Base-by-base conservation (phyloP, 2,329 filamentous ascomycete species). In the Botrytis pseudocinerea region DNA sequence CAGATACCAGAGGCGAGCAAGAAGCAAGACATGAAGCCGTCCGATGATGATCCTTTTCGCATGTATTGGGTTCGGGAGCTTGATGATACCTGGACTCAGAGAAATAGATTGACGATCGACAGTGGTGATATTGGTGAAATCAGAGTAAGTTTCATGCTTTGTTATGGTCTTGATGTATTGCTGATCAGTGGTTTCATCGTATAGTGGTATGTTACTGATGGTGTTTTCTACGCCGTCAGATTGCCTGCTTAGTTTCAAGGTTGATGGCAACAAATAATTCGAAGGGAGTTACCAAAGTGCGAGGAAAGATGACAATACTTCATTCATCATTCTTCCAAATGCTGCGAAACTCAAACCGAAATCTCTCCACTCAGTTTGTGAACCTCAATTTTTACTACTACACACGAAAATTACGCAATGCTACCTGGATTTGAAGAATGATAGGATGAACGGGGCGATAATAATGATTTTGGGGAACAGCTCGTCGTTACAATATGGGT, bases 21-120 rank as follows among this genome's bases (percentile, higher is more conserved):
- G 61, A 77, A 78, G 69, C 88, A 91, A 83, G 88, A 90, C 77
- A 89, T 90, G 79, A 88, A 89, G 81, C 89, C 89, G 2, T 84
- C 85, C 32, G 89, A 91, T 78, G 85, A 89, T 76, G 86, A 90
- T 80, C 85, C 87, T 57, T 84, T 84, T 62, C 87, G 88, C 75
- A 87, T 88, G 82, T 91, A 91, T 82, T 88, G 85, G 82, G 85
- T 87, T 77, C 86, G 88, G 73, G 88, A 91, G 82, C 81, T 87
- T 76, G 88, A 91, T 80, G 86, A 87, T 68, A 85, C 86, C 74
- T 91, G 86, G 86, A 87, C 85, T 51, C 84, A 89, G 80, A 86
- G 87, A 80, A 88, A 85, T 80, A 87, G 89, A 46, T 85, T 85
- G 80, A 87, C 87, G 70, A 88, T 91, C 80, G 89, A 91, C 79